phyloP scores from a whole-genome alignment of 164 flowering plant genomes.

The Sedum album region DNA sequence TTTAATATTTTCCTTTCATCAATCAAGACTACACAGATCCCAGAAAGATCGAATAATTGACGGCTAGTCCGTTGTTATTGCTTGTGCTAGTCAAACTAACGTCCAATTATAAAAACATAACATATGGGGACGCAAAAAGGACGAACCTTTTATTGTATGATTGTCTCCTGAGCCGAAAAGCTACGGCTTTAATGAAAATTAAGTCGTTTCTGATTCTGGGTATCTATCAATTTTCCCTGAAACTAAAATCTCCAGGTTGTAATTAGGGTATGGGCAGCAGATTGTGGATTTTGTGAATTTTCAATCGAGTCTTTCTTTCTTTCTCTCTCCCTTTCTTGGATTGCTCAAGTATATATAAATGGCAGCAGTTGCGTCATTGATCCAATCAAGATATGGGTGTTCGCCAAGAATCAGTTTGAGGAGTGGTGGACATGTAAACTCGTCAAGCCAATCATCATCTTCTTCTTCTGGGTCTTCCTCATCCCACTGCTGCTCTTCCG shows the following conservation, averaged over 20 bases:
- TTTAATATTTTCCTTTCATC: no score
- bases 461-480: neutral
- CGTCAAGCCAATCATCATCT: neutral
- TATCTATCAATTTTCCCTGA: neutral
- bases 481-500: constrained; percentile 2
- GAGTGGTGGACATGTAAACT: constrained; percentile 5
- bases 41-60: no score
- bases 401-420: neutral
- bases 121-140: no score
- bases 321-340: neutral
- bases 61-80: no score
- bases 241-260: neutral
- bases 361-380: constrained; percentile 4
- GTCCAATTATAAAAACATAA: no score
- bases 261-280: constrained; percentile 1
- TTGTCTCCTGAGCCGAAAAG: neutral
- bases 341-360: constrained; percentile 4
- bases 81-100: no score
- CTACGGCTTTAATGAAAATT: neutral
- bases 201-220: neutral
- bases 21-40: no score
- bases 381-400: neutral
- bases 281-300: neutral
- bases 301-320: neutral
- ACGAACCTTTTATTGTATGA: no score